Percentiles rank a stretch among this genome's conserved stretches.
Evolutionary conservation across 2,329 filamentous ascomycete genomes (phyloP).

Genomic region (Chaetomium strumarium): DNA sequence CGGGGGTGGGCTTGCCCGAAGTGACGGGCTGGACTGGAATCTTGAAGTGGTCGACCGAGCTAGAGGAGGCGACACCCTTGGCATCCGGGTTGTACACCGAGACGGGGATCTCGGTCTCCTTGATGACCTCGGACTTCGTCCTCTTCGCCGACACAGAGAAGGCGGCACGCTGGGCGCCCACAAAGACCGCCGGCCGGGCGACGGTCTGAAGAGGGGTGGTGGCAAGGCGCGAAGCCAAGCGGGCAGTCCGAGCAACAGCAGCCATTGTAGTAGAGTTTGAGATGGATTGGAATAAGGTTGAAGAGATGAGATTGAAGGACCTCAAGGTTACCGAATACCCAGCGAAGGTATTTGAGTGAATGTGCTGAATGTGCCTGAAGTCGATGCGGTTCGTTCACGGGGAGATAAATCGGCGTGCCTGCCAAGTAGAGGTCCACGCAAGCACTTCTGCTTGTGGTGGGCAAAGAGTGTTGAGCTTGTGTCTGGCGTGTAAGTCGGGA

Average conservation of each 20-base stretch:
- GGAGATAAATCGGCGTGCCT: too few relatives aligned
- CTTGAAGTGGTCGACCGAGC: constrained; percentile 45
- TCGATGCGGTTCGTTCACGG: too few relatives aligned
- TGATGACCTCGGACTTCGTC: constrained; percentile 47
- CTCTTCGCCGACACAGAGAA: constrained; percentile 35
- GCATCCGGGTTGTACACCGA: constrained; percentile 46
- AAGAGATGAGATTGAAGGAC: neutral
- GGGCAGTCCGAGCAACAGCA: constrained; percentile 25
- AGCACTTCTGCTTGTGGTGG: neutral
- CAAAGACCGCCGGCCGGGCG: constrained; percentile 15
- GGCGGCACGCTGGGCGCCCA: constrained; percentile 28
- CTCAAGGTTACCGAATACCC: neutral
- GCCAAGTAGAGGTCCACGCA: neutral
- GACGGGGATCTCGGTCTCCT: constrained; percentile 52
- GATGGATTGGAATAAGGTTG: neutral
- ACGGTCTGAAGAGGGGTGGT: constrained; percentile 25
- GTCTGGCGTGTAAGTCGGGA: constrained; percentile 5
- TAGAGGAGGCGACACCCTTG: constrained; percentile 37
- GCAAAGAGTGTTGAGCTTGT: neutral
- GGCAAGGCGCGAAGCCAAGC: constrained; percentile 29
- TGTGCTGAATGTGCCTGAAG: too few relatives aligned
- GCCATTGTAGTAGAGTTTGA: constrained; percentile 24
- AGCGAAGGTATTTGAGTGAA: neutral
- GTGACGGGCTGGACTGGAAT: constrained; percentile 45
- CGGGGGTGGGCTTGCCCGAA: constrained; percentile 37